Evolutionary conservation across 129 eudicot genomes (phyloP).

Genomic region (Centrapalus pauciflorus): DNA sequence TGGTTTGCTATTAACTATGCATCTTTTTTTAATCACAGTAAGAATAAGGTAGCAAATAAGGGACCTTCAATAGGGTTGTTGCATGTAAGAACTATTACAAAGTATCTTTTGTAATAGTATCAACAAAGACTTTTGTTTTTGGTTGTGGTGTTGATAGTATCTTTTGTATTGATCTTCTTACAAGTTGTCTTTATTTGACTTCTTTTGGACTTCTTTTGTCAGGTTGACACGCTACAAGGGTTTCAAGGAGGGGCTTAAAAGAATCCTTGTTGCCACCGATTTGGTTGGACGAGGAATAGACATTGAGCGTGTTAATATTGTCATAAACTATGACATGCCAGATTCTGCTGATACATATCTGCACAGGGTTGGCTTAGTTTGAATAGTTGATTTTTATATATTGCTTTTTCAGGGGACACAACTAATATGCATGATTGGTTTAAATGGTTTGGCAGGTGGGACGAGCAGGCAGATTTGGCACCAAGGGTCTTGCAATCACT

Average conservation of each 20-base stretch:
- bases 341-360: conserved; percentile 95
- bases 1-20: neutral
- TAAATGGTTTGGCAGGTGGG: conserved; percentile 50
- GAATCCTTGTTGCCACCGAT: conserved; percentile 94
- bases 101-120: no score
- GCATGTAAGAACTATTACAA: neutral
- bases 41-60: no score
- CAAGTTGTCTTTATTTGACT: neutral
- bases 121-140: neutral
- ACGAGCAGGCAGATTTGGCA: conserved; percentile 93
- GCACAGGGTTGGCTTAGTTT: conserved; percentile 51
- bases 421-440: neutral
- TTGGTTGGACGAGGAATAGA: conserved; percentile 92
- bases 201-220: neutral
- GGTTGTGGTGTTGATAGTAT: neutral
- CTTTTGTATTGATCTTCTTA: neutral
- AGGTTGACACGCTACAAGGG: conserved; percentile 87
- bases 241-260: conserved; percentile 81
- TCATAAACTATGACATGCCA: conserved; percentile 93
- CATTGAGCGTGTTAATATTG: conserved; percentile 87
- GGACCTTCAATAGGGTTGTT: neutral
- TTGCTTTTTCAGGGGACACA: neutral
- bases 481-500: conserved; percentile 96
- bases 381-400: neutral
- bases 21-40: neutral